A percentile compares a stretch with the other conserved stretches of the same genome.
These are phyloP conservation scores for Russula foetens DNA, from an alignment of 768 basidiomycete genomes.

Conservation along the genomic window DNA sequence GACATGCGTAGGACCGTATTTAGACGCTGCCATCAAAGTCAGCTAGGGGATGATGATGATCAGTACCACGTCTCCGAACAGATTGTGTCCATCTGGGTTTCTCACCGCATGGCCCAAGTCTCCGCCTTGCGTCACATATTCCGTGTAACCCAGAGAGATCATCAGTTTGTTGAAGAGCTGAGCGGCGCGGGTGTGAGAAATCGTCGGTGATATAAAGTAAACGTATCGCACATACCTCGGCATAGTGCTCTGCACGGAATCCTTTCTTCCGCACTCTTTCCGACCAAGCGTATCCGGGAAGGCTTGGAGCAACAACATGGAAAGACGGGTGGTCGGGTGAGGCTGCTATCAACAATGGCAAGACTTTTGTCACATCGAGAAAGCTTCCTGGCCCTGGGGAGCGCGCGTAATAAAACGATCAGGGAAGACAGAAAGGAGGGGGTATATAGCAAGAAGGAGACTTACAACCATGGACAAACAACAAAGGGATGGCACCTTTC, in stretches of 20 bases:
- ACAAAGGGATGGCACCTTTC: constrained; percentile 22
- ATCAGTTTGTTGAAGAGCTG: constrained; percentile 21
- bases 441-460: too few species aligned
- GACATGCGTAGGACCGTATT: constrained; percentile 25
- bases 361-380: constrained; percentile 46
- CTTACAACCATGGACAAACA: constrained; percentile 24
- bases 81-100: too few species aligned
- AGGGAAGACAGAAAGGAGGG: too few species aligned
- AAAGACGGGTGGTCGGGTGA: constrained; percentile 44
- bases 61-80: too few species aligned
- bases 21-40: constrained; percentile 21
- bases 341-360: constrained; percentile 41
- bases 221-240: constrained; percentile 34
- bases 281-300: constrained; percentile 59
- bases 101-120: constrained; percentile 34
- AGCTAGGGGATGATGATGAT: constrained; percentile 18
- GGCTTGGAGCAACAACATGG: constrained; percentile 50
- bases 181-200: background rate
- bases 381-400: constrained; percentile 53
- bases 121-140: constrained; percentile 40
- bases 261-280: constrained; percentile 46
- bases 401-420: background rate
- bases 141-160: constrained; percentile 24
- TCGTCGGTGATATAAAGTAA: too few species aligned
- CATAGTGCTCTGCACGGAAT: constrained; percentile 42